These are phyloP conservation scores for Akebia trifoliata DNA, from an alignment of 164 flowering plant genomes.

Conservation along the genomic window DNA sequence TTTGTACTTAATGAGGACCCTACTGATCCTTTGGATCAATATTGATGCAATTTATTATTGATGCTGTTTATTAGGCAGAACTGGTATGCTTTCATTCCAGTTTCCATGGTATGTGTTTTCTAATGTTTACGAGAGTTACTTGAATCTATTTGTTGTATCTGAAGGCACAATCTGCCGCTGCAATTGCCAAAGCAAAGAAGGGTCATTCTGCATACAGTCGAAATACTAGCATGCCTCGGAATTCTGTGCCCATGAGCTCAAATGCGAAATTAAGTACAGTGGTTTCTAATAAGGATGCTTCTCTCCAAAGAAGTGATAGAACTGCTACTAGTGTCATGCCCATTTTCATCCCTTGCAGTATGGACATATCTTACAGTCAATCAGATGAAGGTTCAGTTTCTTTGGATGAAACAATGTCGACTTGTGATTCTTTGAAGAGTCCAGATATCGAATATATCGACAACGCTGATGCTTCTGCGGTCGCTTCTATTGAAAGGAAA, in stretches of 20 bases:
- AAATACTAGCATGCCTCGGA: slow-evolving; percentile 19
- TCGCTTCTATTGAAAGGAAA: slow-evolving; percentile 60
- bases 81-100: neutral
- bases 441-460: slow-evolving; percentile 87
- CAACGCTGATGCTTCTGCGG: slow-evolving; percentile 42
- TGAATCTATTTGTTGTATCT: slow-evolving; percentile 12
- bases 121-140: neutral
- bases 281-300: slow-evolving; percentile 22
- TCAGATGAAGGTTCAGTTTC: slow-evolving; percentile 69
- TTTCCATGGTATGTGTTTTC: neutral
- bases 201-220: slow-evolving; percentile 23
- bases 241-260: slow-evolving; percentile 22
- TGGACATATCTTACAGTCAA: slow-evolving; percentile 48
- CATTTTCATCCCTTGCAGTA: slow-evolving; percentile 25
- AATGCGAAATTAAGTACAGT: slow-evolving; percentile 26
- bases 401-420: slow-evolving; percentile 86
- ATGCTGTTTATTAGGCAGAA: neutral
- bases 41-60: neutral
- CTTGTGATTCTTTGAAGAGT: slow-evolving; percentile 85
- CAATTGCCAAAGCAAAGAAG: slow-evolving; percentile 47
- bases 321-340: slow-evolving; percentile 13
- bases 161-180: slow-evolving; percentile 42
- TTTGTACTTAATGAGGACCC: neutral
- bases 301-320: slow-evolving; percentile 27
- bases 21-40: neutral